Evolutionary conservation across 2,329 filamentous ascomycete species (phyloP).

Genomic region (Paramyrothecium roridum): DNA sequence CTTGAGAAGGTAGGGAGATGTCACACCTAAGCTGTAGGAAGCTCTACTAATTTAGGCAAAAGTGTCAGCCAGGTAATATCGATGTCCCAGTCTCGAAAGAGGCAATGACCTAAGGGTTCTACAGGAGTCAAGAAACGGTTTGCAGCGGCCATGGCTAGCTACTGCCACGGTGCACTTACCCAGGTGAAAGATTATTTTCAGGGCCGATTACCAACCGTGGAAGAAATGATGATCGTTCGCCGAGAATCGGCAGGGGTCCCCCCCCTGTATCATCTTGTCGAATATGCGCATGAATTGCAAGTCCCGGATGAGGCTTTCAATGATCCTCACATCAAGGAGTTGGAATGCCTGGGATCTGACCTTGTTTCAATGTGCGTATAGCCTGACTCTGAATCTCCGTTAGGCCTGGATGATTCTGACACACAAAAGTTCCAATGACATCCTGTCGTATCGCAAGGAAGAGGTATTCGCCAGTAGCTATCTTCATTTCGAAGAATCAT

Average conservation of each 20-base stretch:
- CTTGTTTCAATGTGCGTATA: constrained; percentile 16
- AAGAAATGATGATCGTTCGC: constrained; percentile 13
- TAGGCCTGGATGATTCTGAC: background rate
- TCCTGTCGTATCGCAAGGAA: constrained; percentile 17
- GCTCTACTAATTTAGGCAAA: background rate
- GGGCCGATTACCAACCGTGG: constrained; percentile 8
- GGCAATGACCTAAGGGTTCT: background rate
- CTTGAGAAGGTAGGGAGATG: constrained; percentile 6
- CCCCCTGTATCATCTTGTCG: constrained; percentile 16
- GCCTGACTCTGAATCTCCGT: background rate
- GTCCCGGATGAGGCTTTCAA: constrained; percentile 16
- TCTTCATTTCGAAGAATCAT: background rate
- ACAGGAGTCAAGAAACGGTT: constrained; percentile 14
- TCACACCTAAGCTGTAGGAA: background rate
- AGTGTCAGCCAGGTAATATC: background rate
- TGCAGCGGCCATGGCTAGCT: constrained; percentile 11
- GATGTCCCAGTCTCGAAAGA: background rate
- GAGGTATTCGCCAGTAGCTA: constrained; percentile 6
- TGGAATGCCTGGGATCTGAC: constrained; percentile 16
- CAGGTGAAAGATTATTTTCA: constrained; percentile 10
- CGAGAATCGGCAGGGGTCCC: constrained; percentile 11
- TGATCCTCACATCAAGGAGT: constrained; percentile 10
- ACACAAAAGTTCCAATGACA: constrained; percentile 13
- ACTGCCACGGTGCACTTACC: constrained; percentile 11
- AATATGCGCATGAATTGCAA: constrained; percentile 14